Percentiles rank a stretch among this genome's conserved stretches.
Evolutionary conservation across 176 grass and related monocot genomes (phyloP).

Genomic region (Phoenix roebelenii): DNA sequence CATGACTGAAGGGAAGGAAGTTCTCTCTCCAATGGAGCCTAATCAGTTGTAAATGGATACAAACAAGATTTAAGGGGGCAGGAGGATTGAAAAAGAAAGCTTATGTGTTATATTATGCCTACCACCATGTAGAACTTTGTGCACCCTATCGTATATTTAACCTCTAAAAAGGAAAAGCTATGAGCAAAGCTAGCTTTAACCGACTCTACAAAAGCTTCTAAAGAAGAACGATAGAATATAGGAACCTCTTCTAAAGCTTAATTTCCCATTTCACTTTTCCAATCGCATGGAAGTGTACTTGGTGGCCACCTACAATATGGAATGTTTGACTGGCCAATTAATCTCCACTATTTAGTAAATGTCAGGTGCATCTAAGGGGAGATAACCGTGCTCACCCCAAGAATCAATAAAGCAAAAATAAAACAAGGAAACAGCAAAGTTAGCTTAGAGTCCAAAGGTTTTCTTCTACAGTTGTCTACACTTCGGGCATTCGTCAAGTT

Average conservation of each 20-base stretch:
- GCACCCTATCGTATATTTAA: background rate
- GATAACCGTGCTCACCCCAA: too few species aligned
- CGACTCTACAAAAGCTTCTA: background rate
- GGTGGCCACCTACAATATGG: too few species aligned
- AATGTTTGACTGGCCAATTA: too few species aligned
- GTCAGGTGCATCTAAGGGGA: too few species aligned
- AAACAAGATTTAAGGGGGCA: too few species aligned
- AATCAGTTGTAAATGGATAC: background rate
- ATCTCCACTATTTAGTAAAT: too few species aligned
- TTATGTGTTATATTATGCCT: constrained; percentile 19
- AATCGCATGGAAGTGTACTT: background rate
- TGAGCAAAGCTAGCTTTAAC: background rate
- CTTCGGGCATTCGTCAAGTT: too few species aligned
- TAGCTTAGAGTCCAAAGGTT: too few species aligned
- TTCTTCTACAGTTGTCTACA: too few species aligned
- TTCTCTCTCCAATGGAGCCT: constrained; percentile 2
- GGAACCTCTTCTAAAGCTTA: background rate
- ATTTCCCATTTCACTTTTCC: background rate
- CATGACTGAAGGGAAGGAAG: background rate
- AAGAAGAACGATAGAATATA: background rate
- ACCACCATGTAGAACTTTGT: constrained; percentile 22
- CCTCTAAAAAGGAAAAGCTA: background rate
- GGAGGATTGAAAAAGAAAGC: background rate
- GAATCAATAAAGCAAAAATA: too few species aligned
- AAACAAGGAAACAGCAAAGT: too few species aligned